Percentiles rank a stretch among this genome's conserved stretches.
Evolutionary conservation across 106 monocot species (phyloP).

Genomic region (Acorus calamus): DNA sequence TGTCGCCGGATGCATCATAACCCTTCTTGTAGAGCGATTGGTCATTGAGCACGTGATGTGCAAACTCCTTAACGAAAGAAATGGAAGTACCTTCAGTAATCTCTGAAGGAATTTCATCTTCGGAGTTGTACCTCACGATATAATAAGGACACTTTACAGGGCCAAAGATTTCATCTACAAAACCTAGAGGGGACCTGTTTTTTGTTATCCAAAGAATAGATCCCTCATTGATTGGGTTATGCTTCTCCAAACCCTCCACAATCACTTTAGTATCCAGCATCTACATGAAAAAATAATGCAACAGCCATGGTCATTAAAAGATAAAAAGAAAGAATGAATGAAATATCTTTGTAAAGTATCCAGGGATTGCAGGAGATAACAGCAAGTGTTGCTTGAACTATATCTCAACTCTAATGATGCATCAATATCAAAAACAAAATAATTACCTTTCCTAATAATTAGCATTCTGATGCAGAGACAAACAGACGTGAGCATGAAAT

Average conservation of each 20-base stretch:
- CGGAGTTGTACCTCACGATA: constrained; percentile 65
- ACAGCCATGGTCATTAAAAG: too few species aligned
- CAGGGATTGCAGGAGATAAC: too few species aligned
- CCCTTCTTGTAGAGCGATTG: constrained; percentile 61
- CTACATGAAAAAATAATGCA: constrained; percentile 17
- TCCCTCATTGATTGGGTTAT: constrained; percentile 76
- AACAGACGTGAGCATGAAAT: too few species aligned
- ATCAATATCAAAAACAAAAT: too few species aligned
- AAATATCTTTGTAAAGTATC: too few species aligned
- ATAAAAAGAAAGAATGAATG: too few species aligned
- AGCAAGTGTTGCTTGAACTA: too few species aligned
- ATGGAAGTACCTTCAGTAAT: constrained; percentile 37
- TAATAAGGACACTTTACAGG: constrained; percentile 91
- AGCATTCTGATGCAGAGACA: too few species aligned
- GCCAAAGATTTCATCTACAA: constrained; percentile 88
- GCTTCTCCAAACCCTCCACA: constrained; percentile 62
- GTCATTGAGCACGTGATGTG: constrained; percentile 41
- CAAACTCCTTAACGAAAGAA: constrained; percentile 72
- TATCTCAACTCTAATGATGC: too few species aligned
- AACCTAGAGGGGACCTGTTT: constrained; percentile 52
- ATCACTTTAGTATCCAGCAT: constrained; percentile 49
- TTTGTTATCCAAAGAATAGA: constrained; percentile 83
- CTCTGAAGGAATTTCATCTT: constrained; percentile 50
- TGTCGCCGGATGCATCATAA: constrained; percentile 72
- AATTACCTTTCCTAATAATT: too few species aligned